Evolutionary conservation across 2,329 filamentous ascomycete species (phyloP).

Genomic region (Xylogone sp.): DNA sequence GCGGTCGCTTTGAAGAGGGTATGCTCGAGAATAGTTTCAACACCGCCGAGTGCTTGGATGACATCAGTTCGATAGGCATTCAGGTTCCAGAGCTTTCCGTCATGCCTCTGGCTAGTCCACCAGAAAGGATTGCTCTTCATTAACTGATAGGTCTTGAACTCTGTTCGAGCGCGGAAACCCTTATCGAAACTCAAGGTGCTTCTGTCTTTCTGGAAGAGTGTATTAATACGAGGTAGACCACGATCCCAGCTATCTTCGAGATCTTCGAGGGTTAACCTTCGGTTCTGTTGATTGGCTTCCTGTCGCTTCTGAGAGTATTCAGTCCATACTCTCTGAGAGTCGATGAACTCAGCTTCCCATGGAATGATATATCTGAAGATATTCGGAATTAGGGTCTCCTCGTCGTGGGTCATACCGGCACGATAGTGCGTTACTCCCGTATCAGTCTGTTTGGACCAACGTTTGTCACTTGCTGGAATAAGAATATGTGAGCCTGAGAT

Average conservation of each 20-base stretch:
- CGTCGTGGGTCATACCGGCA: constrained; percentile 96
- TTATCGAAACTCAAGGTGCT: constrained; percentile 98
- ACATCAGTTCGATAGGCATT: constrained; percentile 96
- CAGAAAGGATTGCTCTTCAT: constrained; percentile 99
- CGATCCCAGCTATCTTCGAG: constrained; percentile 98
- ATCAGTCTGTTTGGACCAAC: constrained; percentile 98
- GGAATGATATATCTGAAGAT: constrained; percentile 99
- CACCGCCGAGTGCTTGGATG: constrained; percentile 87
- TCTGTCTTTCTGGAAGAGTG: constrained; percentile 96
- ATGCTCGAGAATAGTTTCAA: constrained; percentile 96
- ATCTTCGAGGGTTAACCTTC: constrained; percentile 89
- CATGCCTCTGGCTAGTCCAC: constrained; percentile 97
- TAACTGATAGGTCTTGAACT: constrained; percentile 97
- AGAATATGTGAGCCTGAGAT: constrained; percentile 98
- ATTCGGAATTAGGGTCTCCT: constrained; percentile 96
- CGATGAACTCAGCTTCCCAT: constrained; percentile 98
- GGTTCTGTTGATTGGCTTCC: constrained; percentile 96
- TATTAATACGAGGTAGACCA: constrained; percentile 96
- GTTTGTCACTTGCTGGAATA: constrained; percentile 95
- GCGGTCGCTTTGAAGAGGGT: constrained; percentile 96
- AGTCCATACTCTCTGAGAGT: constrained; percentile 98
- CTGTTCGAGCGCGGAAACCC: constrained; percentile 89
- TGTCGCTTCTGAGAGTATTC: constrained; percentile 98
- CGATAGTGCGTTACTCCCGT: constrained; percentile 96
- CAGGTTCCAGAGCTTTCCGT: constrained; percentile 95